Percentiles rank a stretch among this genome's conserved stretches.
These are phyloP conservation scores for Fusarium setosum DNA, from an alignment of 2,329 filamentous ascomycete species.

Conservation along the genomic window DNA sequence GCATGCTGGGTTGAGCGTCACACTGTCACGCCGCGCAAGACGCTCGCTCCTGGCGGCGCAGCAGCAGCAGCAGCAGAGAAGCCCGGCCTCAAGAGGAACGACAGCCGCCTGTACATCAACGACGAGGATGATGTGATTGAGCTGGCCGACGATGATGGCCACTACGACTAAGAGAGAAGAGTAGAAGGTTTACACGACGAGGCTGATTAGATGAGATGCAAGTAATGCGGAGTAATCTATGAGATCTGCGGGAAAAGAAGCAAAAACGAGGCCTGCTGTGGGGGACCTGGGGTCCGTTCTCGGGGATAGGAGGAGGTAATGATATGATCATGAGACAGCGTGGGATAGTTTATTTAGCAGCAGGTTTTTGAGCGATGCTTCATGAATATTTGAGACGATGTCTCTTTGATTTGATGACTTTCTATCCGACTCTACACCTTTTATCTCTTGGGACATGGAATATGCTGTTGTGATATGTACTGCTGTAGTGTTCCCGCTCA, in stretches of 20 bases:
- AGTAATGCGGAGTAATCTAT: conserved; percentile 26
- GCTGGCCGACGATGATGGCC: conserved; percentile 37
- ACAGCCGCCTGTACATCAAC: conserved; percentile 42
- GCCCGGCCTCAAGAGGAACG: conserved; percentile 34
- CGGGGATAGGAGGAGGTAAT: neutral
- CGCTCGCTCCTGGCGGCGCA: conserved; percentile 1
- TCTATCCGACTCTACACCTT: neutral
- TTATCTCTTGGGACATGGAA: neutral
- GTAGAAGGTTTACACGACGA: neutral
- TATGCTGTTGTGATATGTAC: neutral
- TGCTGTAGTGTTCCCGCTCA: conserved; percentile 40
- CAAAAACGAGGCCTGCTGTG: neutral
- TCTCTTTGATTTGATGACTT: conserved; percentile 12
- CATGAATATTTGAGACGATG: conserved; percentile 7
- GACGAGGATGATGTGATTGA: conserved; percentile 44
- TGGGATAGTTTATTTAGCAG: conserved; percentile 7
- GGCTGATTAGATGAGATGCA: neutral
- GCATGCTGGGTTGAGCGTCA: conserved; percentile 53
- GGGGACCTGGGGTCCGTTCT: neutral
- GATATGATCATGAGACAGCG: conserved; percentile 9
- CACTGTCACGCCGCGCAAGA: conserved; percentile 39
- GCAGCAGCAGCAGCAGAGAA: conserved; percentile 11
- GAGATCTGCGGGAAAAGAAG: neutral
- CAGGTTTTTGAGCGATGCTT: conserved; percentile 21
- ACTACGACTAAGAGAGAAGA: conserved; percentile 35